Conservation (phyloP, 2,329 filamentous ascomycete genomes). For the Trichocomaceae sp. region DNA sequence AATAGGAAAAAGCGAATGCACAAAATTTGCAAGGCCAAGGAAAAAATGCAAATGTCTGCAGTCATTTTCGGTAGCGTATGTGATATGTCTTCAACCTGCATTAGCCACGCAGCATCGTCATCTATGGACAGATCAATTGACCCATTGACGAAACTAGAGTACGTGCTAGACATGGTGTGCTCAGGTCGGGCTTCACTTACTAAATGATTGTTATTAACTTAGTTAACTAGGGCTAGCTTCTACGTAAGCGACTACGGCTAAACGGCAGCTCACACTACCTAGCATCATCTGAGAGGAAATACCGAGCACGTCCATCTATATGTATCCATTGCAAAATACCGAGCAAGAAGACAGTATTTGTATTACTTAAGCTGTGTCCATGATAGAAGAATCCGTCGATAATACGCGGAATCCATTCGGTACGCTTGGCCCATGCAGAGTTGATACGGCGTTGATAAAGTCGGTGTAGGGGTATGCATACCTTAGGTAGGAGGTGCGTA, state of each 20-base stretch:
- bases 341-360: no score
- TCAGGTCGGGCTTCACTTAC: not conserved
- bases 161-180: constrained; percentile 1
- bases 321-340: not conserved
- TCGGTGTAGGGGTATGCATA: not conserved
- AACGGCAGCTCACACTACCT: not conserved
- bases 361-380: no score
- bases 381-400: not conserved
- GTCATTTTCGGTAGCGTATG: constrained; percentile 7
- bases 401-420: not conserved
- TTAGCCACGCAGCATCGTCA: constrained; percentile 3
- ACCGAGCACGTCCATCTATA: no score
- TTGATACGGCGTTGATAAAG: not conserved
- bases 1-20: not conserved
- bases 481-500: not conserved
- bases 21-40: not conserved
- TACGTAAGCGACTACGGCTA: not conserved
- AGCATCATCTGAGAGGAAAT: not conserved
- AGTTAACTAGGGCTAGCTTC: not conserved
- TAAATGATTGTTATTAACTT: not conserved
- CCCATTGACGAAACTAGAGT: not conserved
- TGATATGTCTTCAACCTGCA: constrained; percentile 7
- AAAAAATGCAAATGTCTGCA: not conserved
- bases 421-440: not conserved
- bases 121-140: not conserved